Conservation (phyloP, 2,329 filamentous ascomycete species). For the Fonsecaea multimorphosa region DNA sequence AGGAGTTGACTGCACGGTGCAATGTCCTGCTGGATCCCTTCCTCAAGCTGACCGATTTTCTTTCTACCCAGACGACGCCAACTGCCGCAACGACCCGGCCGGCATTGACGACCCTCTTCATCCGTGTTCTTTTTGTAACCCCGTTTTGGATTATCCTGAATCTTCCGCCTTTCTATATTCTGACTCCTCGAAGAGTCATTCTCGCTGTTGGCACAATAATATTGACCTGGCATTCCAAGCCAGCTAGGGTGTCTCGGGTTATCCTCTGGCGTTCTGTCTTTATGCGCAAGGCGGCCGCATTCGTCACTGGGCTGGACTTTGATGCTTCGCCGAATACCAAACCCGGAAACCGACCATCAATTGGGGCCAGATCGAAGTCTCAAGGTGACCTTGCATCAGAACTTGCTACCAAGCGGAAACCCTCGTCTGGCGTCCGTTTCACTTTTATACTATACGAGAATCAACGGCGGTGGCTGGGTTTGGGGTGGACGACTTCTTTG, state of each 20-base stretch:
- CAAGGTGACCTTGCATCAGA: conserved; percentile 55
- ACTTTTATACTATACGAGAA: conserved; percentile 98
- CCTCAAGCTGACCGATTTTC: conserved; percentile 85
- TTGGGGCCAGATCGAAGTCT: conserved; percentile 40
- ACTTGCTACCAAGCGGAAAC: conserved; percentile 52
- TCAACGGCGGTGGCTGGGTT: conserved; percentile 89
- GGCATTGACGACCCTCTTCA: conserved; percentile 85
- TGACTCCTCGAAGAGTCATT: conserved; percentile 83
- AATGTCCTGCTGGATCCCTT: conserved; percentile 91
- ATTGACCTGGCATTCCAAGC: conserved; percentile 89
- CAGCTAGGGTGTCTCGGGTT: conserved; percentile 80
- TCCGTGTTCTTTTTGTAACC: conserved; percentile 84
- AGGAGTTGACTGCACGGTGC: conserved; percentile 87
- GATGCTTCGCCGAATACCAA: conserved; percentile 51
- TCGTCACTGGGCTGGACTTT: conserved; percentile 82
- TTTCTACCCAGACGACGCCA: conserved; percentile 87
- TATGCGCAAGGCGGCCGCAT: conserved; percentile 70
- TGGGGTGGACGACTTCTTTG: conserved; percentile 92
- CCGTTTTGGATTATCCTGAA: conserved; percentile 87
- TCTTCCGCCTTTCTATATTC: conserved; percentile 78
- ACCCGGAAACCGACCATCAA: conserved; percentile 39
- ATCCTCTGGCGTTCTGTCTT: conserved; percentile 87
- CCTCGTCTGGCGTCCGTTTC: conserved; percentile 83
- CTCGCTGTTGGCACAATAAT: conserved; percentile 85
- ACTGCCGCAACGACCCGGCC: conserved; percentile 90